Evolutionary conservation across 495 filamentous ascomycete species (phyloP).

Genomic region (Penicillium odoratum): DNA sequence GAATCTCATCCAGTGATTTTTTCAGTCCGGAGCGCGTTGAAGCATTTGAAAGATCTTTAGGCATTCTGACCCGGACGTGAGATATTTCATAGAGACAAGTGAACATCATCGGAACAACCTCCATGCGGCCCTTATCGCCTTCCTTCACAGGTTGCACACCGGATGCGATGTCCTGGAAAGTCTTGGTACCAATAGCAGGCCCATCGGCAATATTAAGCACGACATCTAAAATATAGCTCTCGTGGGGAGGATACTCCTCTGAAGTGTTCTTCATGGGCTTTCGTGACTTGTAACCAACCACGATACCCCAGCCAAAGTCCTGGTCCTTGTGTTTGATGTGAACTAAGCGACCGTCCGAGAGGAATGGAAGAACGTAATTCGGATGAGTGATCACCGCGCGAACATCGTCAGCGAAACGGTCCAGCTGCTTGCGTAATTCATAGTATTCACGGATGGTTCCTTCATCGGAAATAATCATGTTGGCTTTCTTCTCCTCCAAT

Average conservation of each 20-base stretch:
- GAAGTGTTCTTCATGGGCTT: slow-evolving; percentile 58
- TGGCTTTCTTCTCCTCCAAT: slow-evolving; percentile 68
- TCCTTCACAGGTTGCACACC: slow-evolving; percentile 62
- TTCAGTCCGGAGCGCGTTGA: slow-evolving; percentile 65
- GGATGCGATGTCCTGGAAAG: slow-evolving; percentile 59
- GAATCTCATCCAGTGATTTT: slow-evolving; percentile 70
- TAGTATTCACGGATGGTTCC: slow-evolving; percentile 89
- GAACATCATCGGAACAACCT: slow-evolving; percentile 84
- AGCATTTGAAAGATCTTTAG: slow-evolving; percentile 63
- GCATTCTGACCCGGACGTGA: slow-evolving; percentile 75
- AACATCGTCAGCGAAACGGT: slow-evolving; percentile 81
- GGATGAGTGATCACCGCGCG: slow-evolving; percentile 86
- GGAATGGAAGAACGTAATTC: slow-evolving; percentile 73
- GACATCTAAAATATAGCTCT: slow-evolving; percentile 79
- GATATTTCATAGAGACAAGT: slow-evolving; percentile 77
- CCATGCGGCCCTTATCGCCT: slow-evolving; percentile 71
- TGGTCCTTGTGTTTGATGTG: slow-evolving; percentile 72
- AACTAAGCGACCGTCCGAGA: slow-evolving; percentile 82
- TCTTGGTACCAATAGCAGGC: slow-evolving; percentile 55
- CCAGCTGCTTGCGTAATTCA: slow-evolving; percentile 76
- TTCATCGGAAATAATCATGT: slow-evolving; percentile 80
- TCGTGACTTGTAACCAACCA: slow-evolving; percentile 68
- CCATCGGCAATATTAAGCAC: slow-evolving; percentile 68
- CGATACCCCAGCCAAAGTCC: slow-evolving; percentile 92
- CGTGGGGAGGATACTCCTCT: slow-evolving; percentile 66